Conservation (phyloP, 2,329 filamentous ascomycete genomes). For the Coniochaeta hoffmannii region DNA sequence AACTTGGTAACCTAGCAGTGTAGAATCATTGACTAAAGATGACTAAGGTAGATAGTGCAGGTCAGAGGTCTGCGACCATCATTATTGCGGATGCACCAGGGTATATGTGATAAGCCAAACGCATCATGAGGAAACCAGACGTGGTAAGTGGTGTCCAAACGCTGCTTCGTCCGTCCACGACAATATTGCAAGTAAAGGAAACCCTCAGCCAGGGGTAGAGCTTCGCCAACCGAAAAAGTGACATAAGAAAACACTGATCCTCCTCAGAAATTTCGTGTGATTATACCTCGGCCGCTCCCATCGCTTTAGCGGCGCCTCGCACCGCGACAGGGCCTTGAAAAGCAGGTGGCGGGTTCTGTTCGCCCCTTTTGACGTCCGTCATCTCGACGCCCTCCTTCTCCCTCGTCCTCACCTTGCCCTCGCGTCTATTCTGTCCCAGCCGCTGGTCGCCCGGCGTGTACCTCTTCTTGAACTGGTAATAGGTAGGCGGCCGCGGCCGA, state of each 20-base stretch:
- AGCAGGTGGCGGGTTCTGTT: constrained; percentile 17
- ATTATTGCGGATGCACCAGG: background rate
- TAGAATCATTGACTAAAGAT: background rate
- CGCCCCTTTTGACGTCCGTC: constrained; percentile 50
- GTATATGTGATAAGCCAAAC: background rate
- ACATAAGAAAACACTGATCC: background rate
- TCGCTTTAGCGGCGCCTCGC: constrained; percentile 14
- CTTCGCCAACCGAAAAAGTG: background rate
- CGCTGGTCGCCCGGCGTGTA: constrained; percentile 81
- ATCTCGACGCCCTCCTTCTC: constrained; percentile 60
- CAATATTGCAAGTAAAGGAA: background rate
- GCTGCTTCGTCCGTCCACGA: background rate
- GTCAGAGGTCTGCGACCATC: background rate
- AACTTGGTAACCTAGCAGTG: background rate
- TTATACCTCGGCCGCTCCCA: background rate
- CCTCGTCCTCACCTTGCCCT: constrained; percentile 28
- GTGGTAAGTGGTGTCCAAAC: background rate
- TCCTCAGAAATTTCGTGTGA: background rate
- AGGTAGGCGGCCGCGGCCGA: constrained; percentile 78
- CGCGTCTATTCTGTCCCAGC: constrained; percentile 47
- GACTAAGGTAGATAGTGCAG: background rate
- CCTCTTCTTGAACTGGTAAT: constrained; percentile 74
- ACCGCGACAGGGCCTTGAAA: constrained; percentile 49
- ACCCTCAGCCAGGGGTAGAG: background rate
- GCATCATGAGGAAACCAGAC: background rate